phyloP scores from a whole-genome alignment of 768 basidiomycete species.

The Chiua virens region DNA sequence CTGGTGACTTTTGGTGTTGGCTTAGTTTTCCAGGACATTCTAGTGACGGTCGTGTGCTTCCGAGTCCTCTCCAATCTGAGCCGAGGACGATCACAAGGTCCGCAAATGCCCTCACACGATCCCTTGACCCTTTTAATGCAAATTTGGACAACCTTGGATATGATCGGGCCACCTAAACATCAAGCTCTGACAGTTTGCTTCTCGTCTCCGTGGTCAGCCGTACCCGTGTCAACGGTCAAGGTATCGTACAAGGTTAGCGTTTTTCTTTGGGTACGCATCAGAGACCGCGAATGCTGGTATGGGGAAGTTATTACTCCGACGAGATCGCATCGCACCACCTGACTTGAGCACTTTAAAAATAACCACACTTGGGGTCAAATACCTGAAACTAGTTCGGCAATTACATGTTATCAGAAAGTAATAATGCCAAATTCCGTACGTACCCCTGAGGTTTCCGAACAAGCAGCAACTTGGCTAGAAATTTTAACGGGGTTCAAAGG shows the following conservation, averaged over 20 bases:
- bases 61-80: neutral
- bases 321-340: neutral
- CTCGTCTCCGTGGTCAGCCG: no score
- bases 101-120: conserved; percentile 12
- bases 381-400: conserved; percentile 22
- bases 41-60: neutral
- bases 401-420: conserved; percentile 11
- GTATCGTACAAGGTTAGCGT: neutral
- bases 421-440: neutral
- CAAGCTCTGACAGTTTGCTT: neutral
- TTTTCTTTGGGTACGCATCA: neutral
- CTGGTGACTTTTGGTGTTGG: neutral
- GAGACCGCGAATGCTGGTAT: neutral
- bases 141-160: neutral
- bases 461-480: conserved; percentile 1
- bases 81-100: conserved; percentile 4
- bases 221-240: no score
- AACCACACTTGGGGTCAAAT: neutral
- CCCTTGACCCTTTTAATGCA: conserved; percentile 11
- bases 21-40: conserved; percentile 4
- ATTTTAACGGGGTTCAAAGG: conserved; percentile 3
- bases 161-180: neutral
- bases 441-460: conserved; percentile 7
- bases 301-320: neutral
- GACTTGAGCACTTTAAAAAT: no score